Evolutionary conservation across 2,329 filamentous ascomycete species (phyloP), one percentile per base, ranked within the genome.

Genomic region (Fusarium neocosmosporiellum): DNA sequence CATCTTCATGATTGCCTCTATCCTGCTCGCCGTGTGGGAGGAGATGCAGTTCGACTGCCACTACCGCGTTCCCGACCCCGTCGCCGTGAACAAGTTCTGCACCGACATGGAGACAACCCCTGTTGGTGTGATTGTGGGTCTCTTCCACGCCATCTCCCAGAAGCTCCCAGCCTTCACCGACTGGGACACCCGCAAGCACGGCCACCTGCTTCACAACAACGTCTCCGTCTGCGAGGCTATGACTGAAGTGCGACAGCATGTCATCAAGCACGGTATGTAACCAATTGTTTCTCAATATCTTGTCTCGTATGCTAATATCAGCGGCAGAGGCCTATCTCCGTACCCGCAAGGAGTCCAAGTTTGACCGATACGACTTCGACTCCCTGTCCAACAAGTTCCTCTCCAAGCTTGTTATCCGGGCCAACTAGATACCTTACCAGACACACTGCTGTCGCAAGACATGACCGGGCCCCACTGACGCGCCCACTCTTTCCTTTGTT

Each of bases 31-130:
- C 13, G 94, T 98, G 22, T 98, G 96, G 96, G 96, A 98, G 83
- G 93, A 98, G 88, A 98, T 98, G 91, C 95, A 98, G 83, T 98
- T 98, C 80, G 96, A 98, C 85, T 97, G 94, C 88, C 94, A 98
- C 85, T 98, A 98, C 88, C 93, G 96, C 60, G 92, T 97, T 5
- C 94, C 94, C 6, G 95, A 98, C 81, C 89, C 93, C 62, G 88
- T 89, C 58, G 93, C 93, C 7, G 95, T 98, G 71, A 91, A 96
- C 80, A 98, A 97, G 85, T 98, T 98, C 88, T 98, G 95, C 87
- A 90, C 87, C 66, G 96, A 98, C 80, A 98, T 98, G 96, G 96
- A 98, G 86, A 94, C 93, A 11, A 97, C 93, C 9, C 96, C 96
- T 1, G 95, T 98, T 46, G 96, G 96, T 77, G 96, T 98, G 78